Conservation (phyloP, 2,329 filamentous ascomycete genomes). For the Talaromyces sp. region DNA sequence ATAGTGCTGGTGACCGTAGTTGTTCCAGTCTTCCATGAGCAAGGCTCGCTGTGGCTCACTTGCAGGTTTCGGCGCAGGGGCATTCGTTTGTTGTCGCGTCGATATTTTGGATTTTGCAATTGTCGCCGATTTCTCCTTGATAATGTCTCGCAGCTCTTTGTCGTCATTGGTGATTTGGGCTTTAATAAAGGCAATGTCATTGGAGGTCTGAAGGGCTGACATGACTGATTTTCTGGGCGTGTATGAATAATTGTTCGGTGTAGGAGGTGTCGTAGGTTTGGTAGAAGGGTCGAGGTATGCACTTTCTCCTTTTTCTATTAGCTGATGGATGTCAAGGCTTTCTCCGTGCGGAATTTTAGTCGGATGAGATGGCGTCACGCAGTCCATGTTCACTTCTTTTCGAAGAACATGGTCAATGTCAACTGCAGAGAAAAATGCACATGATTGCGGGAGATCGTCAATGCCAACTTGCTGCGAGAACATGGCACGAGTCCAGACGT, state of each 20-base stretch:
- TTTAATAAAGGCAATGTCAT: constrained; percentile 62
- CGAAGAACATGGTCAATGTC: constrained; percentile 94
- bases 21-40: constrained; percentile 37
- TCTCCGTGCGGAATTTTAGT: constrained; percentile 77
- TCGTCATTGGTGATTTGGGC: constrained; percentile 78
- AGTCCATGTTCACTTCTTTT: constrained; percentile 98
- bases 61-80: constrained; percentile 27
- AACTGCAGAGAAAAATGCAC: constrained; percentile 91
- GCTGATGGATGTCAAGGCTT: constrained; percentile 72
- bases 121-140: constrained; percentile 53
- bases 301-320: constrained; percentile 65
- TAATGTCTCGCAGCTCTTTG: constrained; percentile 65
- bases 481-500: constrained; percentile 96
- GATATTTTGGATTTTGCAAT: constrained; percentile 23
- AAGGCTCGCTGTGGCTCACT: constrained; percentile 42
- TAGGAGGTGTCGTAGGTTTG: constrained; percentile 53
- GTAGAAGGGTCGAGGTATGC: constrained; percentile 66
- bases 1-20: constrained; percentile 8
- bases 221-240: constrained; percentile 71
- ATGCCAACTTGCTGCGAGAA: constrained; percentile 97
- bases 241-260: constrained; percentile 61
- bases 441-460: constrained; percentile 85
- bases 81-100: constrained; percentile 15
- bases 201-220: constrained; percentile 57
- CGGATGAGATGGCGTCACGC: constrained; percentile 81